Conservation (phyloP, 1,284 basidiomycete species). For the Grifola frondosa region DNA sequence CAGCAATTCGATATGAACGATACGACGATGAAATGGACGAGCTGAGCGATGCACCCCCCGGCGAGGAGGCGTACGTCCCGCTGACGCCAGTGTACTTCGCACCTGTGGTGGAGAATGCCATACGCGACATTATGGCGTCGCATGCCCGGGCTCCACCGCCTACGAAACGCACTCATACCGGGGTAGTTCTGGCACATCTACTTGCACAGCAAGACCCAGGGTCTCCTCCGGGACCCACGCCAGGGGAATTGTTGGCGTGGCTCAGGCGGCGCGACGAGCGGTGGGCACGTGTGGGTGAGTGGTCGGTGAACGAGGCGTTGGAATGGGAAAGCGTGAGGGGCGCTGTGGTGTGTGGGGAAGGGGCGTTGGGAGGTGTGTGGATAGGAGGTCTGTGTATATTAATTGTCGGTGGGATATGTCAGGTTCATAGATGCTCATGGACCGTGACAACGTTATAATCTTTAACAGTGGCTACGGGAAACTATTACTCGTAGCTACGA, state of each 20-base stretch:
- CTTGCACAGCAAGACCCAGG: conserved; percentile 11
- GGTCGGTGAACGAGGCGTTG: conserved; percentile 61
- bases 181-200: conserved; percentile 16
- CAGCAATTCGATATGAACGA: background rate
- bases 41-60: conserved; percentile 56
- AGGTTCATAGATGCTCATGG: too few species aligned
- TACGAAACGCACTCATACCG: conserved; percentile 1
- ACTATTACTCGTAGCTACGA: too few species aligned
- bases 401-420: too few species aligned
- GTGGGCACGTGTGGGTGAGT: conserved; percentile 62
- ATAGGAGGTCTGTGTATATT: too few species aligned
- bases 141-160: background rate
- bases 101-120: conserved; percentile 44
- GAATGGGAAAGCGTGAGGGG: conserved; percentile 43
- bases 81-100: conserved; percentile 54
- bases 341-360: conserved; percentile 45
- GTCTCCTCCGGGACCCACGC: conserved; percentile 41
- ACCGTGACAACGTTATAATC: too few species aligned
- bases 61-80: conserved; percentile 66
- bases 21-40: conserved; percentile 39
- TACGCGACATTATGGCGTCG: conserved; percentile 36
- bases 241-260: conserved; percentile 46
- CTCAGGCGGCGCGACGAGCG: conserved; percentile 52
- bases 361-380: conserved; percentile 40
- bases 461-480: too few species aligned